Base-by-base conservation (phyloP, 352 stramenopile species). In the Phytophthora citrophthora region DNA sequence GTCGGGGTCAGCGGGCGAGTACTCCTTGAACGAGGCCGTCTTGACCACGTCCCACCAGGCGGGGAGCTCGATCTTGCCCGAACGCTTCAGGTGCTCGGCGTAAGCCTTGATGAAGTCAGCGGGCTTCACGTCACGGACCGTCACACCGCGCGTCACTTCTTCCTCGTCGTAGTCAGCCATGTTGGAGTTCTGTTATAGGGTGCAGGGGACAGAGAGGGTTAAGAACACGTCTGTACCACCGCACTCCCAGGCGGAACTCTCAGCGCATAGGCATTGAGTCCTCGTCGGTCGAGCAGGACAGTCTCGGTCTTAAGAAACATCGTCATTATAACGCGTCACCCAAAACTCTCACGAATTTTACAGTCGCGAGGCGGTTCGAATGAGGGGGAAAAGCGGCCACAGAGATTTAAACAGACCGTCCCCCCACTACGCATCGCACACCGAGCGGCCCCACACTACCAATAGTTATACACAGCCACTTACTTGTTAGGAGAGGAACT, bases 51-150 rank as follows among this genome's bases (percentile, higher is more conserved):
- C 97, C 73, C 92, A 95, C 97, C 97, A 99, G 36, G 96, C 95
- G 54, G 97, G 97, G 54, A 99, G 87, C 79, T 99, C 96, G 72
- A 99, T 98, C 83, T 99, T 98, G 73, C 98, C 97, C 41, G 95
- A 98, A 74, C 98, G 98, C 88, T 99, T 99, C 62, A 99, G 88
- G 82, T 99, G 96, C 83, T 99, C 95, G 32, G 97, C 97, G 81
- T 99, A 99, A 51, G 96, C 93, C 82, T 97, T 93, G 79, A 99
- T 99, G 83, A 99, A 99, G 61, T 97, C 91, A 74, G 91, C 89
- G 54, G 97, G 81, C 75, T 93, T 90, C 55, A 99, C 96, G 76
- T 99, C 97, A 77, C 97, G 93, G 44, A 99, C 97, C 70, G 95
- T 99, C 72, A 99, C 97, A 82, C 95, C 96, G 74, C 81, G 77